These are phyloP conservation scores for Xylaria venustula DNA, from an alignment of 495 filamentous ascomycete species.

Conservation along the genomic window DNA sequence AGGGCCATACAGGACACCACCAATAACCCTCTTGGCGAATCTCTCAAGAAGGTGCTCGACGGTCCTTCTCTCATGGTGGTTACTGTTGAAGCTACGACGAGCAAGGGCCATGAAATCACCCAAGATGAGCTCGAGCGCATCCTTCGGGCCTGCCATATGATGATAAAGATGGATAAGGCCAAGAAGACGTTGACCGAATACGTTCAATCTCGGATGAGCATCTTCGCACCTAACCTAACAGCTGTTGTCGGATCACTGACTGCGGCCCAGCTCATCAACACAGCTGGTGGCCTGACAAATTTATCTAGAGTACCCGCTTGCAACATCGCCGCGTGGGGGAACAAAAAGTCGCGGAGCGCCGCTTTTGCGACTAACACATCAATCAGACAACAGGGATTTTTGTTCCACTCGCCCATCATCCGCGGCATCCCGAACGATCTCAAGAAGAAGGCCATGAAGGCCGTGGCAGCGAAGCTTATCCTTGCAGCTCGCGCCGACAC, in stretches of 20 bases:
- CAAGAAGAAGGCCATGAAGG: conserved; percentile 93
- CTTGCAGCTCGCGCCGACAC: conserved; percentile 87
- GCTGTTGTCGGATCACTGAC: conserved; percentile 90
- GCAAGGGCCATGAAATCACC: conserved; percentile 73
- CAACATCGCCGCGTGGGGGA: conserved; percentile 86
- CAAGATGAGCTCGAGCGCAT: conserved; percentile 72
- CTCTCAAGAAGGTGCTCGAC: conserved; percentile 77
- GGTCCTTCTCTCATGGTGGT: conserved; percentile 92
- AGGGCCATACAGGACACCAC: conserved; percentile 67
- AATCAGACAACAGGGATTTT: conserved; percentile 86
- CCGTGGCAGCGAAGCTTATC: conserved; percentile 89
- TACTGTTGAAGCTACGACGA: conserved; percentile 90
- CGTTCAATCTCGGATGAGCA: conserved; percentile 94
- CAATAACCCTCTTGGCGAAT: conserved; percentile 71
- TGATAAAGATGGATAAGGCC: conserved; percentile 79
- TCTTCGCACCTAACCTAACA: conserved; percentile 95
- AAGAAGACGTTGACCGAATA: conserved; percentile 88
- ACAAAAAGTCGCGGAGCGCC: conserved; percentile 75
- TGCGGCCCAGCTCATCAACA: conserved; percentile 93
- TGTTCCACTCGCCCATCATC: conserved; percentile 88
- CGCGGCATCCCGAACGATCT: conserved; percentile 78
- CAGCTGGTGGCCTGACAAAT: conserved; percentile 81
- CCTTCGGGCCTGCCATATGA: conserved; percentile 79
- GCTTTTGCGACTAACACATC: conserved; percentile 95
- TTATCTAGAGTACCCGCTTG: conserved; percentile 90